Evolutionary conservation across 1,139 yeast species (phyloP), one percentile per base, ranked within the genome.

Genomic region (Tardiomyces digboiensis): DNA sequence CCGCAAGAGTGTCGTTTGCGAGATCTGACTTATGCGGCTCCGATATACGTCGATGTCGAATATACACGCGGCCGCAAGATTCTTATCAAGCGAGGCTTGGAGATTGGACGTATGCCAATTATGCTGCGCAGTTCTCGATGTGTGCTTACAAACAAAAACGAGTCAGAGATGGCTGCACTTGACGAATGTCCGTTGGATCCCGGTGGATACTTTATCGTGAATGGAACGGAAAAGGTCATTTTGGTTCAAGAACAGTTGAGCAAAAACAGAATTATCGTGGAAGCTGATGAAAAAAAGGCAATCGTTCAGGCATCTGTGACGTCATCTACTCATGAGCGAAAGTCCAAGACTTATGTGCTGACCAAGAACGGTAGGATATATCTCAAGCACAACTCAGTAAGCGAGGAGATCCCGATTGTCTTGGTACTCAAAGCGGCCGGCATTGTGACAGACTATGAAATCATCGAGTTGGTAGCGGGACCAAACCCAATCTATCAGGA

Each of bases 151-250:
- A 94, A 88, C 19, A 79, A 84, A 45, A 71, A 78, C 44, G 96
- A 89, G 54, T 64, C 70, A 40, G 82, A 78, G 55, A 91, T 93
- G 97, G 97, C 98, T 1, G 68, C 69, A 38, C 72, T 85, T 55
- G 84, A 85, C 56, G 99, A 91, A 64, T 93, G 99, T 65, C 99
- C 99, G 0, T 70, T 91, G 44, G 98, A 91, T 65, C 98, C 98
- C 4, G 99, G 99, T 65, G 99, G 99, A 55, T 91, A 91, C 60
- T 91, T 91, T 57, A 83, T 91, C 57, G 97, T 91, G 40, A 91
- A 91, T 61, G 99, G 99, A 62, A 91, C 98, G 0, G 99, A 91
- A 62, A 91, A 91, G 62, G 99, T 91, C 41, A 93, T 91, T 51
- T 75, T 91, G 55, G 94, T 91, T 40, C 99, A 91, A 65, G 99